These are phyloP conservation scores for Dalbergia cultrata DNA, from an alignment of 306 rosid species.

Conservation along the genomic window DNA sequence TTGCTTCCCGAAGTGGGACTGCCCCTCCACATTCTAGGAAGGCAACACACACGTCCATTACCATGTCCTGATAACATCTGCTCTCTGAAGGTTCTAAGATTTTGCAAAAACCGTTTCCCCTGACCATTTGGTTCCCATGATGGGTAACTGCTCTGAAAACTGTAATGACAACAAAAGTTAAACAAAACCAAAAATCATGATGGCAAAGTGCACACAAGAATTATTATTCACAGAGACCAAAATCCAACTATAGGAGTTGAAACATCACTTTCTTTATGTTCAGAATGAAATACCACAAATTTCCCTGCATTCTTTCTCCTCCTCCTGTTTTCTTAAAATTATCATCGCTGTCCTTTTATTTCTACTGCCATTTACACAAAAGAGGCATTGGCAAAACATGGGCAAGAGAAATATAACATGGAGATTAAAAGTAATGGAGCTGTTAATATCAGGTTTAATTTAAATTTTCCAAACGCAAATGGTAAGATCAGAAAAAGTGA, in stretches of 20 bases:
- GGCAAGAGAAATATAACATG: background rate
- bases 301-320: background rate
- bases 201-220: background rate
- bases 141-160: constrained; percentile 85
- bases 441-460: background rate
- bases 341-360: background rate
- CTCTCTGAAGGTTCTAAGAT: constrained; percentile 73
- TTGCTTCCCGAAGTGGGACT: constrained; percentile 55
- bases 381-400: background rate
- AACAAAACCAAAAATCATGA: constrained; percentile 10
- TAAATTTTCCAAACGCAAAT: background rate
- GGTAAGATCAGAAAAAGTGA: background rate
- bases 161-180: constrained; percentile 52
- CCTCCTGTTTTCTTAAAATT: background rate
- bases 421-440: background rate
- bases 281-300: no score
- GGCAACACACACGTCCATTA: constrained; percentile 54
- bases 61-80: constrained; percentile 60
- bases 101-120: constrained; percentile 70
- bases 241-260: no score
- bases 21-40: constrained; percentile 61
- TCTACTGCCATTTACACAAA: background rate
- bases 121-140: constrained; percentile 83
- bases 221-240: no score
- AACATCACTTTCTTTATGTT: no score